These are phyloP conservation scores for Talaromyces atroroseus DNA, from an alignment of 2,329 filamentous ascomycete genomes.

Conservation along the genomic window DNA sequence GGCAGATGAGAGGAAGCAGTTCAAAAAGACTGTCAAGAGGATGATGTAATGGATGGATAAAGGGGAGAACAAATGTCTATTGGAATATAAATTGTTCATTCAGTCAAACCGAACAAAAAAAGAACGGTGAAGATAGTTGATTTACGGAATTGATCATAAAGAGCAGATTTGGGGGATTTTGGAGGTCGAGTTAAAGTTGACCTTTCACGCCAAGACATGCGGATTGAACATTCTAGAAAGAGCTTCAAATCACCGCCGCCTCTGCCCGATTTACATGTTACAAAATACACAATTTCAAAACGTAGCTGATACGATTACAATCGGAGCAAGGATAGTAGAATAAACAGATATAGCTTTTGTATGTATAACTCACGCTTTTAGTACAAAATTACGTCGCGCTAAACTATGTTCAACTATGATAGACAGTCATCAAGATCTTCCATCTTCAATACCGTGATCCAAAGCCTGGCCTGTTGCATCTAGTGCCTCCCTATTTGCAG, in stretches of 20 bases:
- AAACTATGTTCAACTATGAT: background rate
- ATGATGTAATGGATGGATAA: background rate
- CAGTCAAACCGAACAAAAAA: background rate
- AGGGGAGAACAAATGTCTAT: background rate
- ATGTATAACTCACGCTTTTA: background rate
- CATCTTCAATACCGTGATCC: background rate
- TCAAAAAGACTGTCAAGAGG: background rate
- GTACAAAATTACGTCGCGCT: background rate
- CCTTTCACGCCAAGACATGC: conserved; percentile 7
- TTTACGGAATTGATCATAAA: background rate
- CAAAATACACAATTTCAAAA: background rate
- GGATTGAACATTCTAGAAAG: conserved; percentile 11
- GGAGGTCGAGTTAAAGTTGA: conserved; percentile 1
- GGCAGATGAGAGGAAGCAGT: background rate
- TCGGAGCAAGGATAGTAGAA: no score
- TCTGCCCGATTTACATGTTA: background rate
- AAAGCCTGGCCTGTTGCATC: background rate
- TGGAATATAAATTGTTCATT: background rate
- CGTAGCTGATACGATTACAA: no score
- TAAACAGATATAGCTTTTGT: background rate
- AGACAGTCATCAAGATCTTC: background rate
- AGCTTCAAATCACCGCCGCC: conserved; percentile 1
- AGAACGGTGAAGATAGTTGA: background rate
- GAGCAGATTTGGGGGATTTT: background rate
- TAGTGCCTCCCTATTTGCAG: background rate